Base-by-base conservation (phyloP, 2,329 filamentous ascomycete species). In the Ceratocystis variospora region DNA sequence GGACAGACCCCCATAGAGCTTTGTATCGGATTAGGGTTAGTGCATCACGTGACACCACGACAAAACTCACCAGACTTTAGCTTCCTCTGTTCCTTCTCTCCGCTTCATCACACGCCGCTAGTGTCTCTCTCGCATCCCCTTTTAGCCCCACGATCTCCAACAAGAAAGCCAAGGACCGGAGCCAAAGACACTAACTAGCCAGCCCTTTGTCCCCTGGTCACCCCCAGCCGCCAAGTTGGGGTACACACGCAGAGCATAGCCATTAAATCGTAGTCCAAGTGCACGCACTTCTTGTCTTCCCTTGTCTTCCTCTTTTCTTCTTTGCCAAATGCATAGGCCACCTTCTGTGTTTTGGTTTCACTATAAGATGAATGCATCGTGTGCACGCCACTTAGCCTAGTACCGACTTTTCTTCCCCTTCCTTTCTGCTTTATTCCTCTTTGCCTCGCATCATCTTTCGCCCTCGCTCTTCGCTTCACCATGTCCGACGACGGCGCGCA, bases 401-500 rank as follows among this genome's bases (percentile, higher is more conserved):
- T 45, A 55, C 41, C 62, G 53, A 12, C 33, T 53, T 62, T 45
- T 57, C 28, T 33, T 48, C 33, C 22, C 45, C 12, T 55, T 25
- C 15, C 19, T 37, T 33, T 41, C 28, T 12, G 41, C 17, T 41
- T 57, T 28, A 6, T 15, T 15, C 33, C 45, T 57, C 5, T 53
- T 22, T 17, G n/a, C 46, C n/a, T 37, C 59, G 17, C 28, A 8
- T 50, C 5, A 22, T 19, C 19, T 19, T 41, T 45, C 59, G 7
- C 31, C 41, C 31, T 50, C n/a, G 8, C 59, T 61, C 22, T 45
- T 62, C 31, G 1, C 61, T 8, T 5, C 41, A 63, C 19, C 33
- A 63, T 57, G 62, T 62, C 57, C 28, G n/a, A 61, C 33, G 66
- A 66, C 63, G 63, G 44, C 37, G 63, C 33, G 61, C 64, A 61